Base-by-base conservation (phyloP, 2,329 filamentous ascomycete species). In the Aspergillus pseudoviridinutans region DNA sequence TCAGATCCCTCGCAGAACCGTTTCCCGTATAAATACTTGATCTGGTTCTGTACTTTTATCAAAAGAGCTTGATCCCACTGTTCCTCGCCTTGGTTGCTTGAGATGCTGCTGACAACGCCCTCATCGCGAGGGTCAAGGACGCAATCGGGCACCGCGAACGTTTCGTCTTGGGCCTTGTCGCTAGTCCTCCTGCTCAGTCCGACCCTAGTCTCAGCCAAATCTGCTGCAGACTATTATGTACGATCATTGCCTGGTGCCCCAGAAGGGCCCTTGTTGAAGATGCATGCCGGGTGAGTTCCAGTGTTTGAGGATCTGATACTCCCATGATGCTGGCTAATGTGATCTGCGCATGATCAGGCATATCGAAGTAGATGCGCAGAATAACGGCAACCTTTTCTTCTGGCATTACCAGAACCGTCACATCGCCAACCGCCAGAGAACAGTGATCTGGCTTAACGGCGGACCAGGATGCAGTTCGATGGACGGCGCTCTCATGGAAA, bases 361-460 rank as follows among this genome's bases (percentile, higher is more conserved):
- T 78, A 88, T 99, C 74, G 92, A 97, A 77, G 83, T 99, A 68
- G 89, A 87, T 35, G 84, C 89, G 22, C 87, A 91, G 64, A 84
- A 89, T 73, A 91, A 97, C 72, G 93, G 91, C 66, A 96, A 97
- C 75, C 78, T 99, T 20, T 99, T 97, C 81, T 99, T 99, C 81
- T 99, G 94, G 94, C 91, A 97, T 70, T 97, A 90, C 72, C 87
- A 96, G 72, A 97, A 97, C 72, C 85, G 90, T 65, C 94, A 99
- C 74, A 96, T 99, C 65, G 93, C 92, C 57, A 90, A 97, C 72
- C 86, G 84, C 66, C 90, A 94, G 73, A 86, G 94, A 57, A 96
- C 92, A 2, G 89, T 99, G 10, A 87, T 99, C 69, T 99, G 95
- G 94, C 79, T 99, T 57, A 99, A 99, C 71, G 95, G 94, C 54